Base-by-base conservation (phyloP, 2,329 filamentous ascomycete genomes). In the Talaromyces sp. region DNA sequence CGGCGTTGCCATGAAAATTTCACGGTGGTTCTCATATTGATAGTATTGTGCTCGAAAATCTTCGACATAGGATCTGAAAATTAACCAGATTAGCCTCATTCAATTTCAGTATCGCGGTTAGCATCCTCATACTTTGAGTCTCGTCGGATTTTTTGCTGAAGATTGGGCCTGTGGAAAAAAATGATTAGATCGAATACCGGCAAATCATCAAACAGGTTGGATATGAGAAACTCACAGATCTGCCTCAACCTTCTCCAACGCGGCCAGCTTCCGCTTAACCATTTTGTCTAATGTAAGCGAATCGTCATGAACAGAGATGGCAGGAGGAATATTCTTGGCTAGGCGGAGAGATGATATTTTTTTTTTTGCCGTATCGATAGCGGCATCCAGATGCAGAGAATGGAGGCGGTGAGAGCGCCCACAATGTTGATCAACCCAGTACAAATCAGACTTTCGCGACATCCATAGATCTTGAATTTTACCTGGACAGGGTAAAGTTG, bases 181-280 rank as follows among this genome's bases (percentile, higher is more conserved):
- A 33, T 22, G 11, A 39, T 54, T 36, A 48, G 40, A 45, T 57
- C 22, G 36, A 45, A 57, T 19, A 31, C 2, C n/a, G 3, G 33
- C 40, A 25, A 45, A 15, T 22, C 5, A 9, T 19, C 15, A 15
- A 8, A 13, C 19, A 55, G 6, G 35, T 31, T 17, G 6, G 17
- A 2, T 28, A 11, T 33, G 15, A n/a, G 11, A 41, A 28, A 65
- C 84, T 62, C 73, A 88, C 82, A 95, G 80, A 75, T 96, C 91
- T 35, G 91, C 92, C 71, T 97, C 92, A 66, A 96, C 86, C 82
- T 97, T 97, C 77, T 97, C 92, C 74, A 97, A 85, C 61, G 92
- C 92, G 57, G 89, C 90, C 60, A 96, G 83, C 78, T 94, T 95
- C 73, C 91, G 84, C 77, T 96, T 96, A 60, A 85, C 89, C 85